Base-by-base conservation (phyloP, 495 filamentous ascomycete species). In the Podospora fimiseda region DNA sequence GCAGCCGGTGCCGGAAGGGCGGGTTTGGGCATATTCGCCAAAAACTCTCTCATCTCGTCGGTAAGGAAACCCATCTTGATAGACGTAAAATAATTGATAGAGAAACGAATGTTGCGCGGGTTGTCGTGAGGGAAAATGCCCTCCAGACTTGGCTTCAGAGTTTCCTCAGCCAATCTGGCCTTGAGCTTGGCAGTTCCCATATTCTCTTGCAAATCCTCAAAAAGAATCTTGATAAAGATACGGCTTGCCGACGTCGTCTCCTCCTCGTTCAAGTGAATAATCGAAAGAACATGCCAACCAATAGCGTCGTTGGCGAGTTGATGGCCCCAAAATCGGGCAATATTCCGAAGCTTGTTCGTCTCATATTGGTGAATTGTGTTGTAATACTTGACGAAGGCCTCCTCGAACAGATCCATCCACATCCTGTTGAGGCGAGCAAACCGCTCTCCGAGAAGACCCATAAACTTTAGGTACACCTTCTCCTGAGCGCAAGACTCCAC, bases 11-110 rank as follows among this genome's bases (percentile, higher is more conserved):
- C 82, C 9, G 88, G 85, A 16, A 84, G 68, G 2, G 83, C 73
- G 38, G 90, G 86, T 60, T 88, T 87, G 19, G 92, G 87, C 61
- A 87, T 80, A 62, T 90, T 95, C 64, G 90, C 88, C 50, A 97
- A 73, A 63, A 82, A 83, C 58, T 90, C 88, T 60, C 93, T 83
- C 92, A 97, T 96, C 58, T 90, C 87, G 58, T 97, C 94, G 11
- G 93, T 99, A 57, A 99, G 71, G 24, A 78, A 81, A 68, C 93
- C 93, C 85, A 99, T 90, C 53, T 90, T 89, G 65, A 99, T 92
- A 59, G 88, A 89, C 7, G 93, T 99, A 69, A 97, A 97, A 73
- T 95, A 99, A 68, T 99, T 99, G 81, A 97, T 94, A 16, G 92
- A 88, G 75, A 99, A 99, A 40, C 93, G 84, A 13, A 89, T 92